phyloP scores from a whole-genome alignment of 495 filamentous ascomycete species.

The Xylaria flabelliformis region DNA sequence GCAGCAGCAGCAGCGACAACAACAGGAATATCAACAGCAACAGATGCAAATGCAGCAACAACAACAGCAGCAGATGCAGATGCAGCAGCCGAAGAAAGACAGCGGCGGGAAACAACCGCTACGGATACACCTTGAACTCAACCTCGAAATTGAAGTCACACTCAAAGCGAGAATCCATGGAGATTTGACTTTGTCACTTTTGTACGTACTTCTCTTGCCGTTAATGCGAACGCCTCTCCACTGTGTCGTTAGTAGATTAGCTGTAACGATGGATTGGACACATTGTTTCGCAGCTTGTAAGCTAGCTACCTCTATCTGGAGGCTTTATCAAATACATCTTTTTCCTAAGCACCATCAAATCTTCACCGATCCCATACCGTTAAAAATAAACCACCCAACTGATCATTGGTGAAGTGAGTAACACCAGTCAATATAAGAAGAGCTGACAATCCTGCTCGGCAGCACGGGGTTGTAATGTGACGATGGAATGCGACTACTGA shows the following conservation, averaged over 20 bases:
- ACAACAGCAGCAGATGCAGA: constrained; percentile 45
- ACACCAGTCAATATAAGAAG: background rate
- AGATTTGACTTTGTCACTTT: constrained; percentile 81
- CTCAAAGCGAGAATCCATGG: constrained; percentile 94
- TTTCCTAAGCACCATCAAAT: background rate
- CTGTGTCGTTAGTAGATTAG: background rate
- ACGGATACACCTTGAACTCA: constrained; percentile 78
- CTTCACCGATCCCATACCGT: too few relatives aligned
- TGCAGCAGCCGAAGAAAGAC: constrained; percentile 44
- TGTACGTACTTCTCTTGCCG: constrained; percentile 62
- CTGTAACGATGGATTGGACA: background rate
- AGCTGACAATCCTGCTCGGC: constrained; percentile 1
- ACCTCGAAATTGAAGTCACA: constrained; percentile 88
- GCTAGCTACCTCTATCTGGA: background rate
- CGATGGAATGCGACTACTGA: background rate
- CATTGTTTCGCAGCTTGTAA: background rate
- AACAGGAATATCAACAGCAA: constrained; percentile 45
- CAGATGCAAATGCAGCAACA: constrained; percentile 56
- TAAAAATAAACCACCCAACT: background rate
- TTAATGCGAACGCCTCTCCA: background rate
- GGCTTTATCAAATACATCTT: constrained; percentile 49
- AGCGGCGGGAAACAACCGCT: constrained; percentile 68
- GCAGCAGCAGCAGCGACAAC: constrained; percentile 53
- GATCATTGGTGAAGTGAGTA: constrained; percentile 11
- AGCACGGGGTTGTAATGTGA: background rate